phyloP scores from a whole-genome alignment of 2,329 filamentous ascomycete genomes.

The Chaetomiaceae sp. region DNA sequence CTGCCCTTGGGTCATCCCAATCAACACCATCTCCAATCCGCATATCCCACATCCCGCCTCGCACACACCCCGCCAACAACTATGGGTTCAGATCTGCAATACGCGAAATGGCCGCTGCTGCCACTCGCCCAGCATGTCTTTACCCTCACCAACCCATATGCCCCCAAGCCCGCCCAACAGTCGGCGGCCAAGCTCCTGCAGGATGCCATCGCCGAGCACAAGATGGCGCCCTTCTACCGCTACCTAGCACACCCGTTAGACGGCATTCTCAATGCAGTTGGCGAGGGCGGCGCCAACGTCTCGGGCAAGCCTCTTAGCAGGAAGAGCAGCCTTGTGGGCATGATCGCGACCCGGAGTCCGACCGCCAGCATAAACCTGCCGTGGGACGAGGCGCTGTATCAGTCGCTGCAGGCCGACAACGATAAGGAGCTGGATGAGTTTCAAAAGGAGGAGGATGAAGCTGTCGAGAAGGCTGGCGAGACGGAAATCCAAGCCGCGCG shows the following conservation, averaged over 20 bases:
- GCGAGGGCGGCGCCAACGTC: constrained; percentile 54
- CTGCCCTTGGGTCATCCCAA: background rate
- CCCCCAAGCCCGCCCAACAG: constrained; percentile 62
- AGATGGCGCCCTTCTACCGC: constrained; percentile 84
- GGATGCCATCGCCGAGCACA: constrained; percentile 76
- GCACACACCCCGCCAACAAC: constrained; percentile 30
- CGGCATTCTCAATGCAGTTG: constrained; percentile 72
- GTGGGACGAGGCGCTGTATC: constrained; percentile 89
- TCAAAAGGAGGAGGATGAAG: constrained; percentile 88
- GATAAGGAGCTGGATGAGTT: constrained; percentile 70
- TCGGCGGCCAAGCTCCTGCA: constrained; percentile 67
- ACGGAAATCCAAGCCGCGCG: constrained; percentile 89
- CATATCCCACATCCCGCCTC: constrained; percentile 2
- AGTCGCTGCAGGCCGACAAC: constrained; percentile 70
- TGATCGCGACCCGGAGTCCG: constrained; percentile 68
- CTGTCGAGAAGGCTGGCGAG: constrained; percentile 91
- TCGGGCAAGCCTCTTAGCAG: constrained; percentile 56
- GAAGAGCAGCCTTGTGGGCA: constrained; percentile 66
- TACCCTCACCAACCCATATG: constrained; percentile 75
- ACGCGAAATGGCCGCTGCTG: constrained; percentile 78
- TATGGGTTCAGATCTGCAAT: constrained; percentile 79
- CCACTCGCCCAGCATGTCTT: constrained; percentile 82
- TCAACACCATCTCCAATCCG: background rate
- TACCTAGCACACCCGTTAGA: constrained; percentile 78
- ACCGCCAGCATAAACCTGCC: constrained; percentile 64